Percentiles rank a stretch among this genome's conserved stretches.
Conservation (phyloP, 179 eudicot species). For the Silene coronaria region DNA sequence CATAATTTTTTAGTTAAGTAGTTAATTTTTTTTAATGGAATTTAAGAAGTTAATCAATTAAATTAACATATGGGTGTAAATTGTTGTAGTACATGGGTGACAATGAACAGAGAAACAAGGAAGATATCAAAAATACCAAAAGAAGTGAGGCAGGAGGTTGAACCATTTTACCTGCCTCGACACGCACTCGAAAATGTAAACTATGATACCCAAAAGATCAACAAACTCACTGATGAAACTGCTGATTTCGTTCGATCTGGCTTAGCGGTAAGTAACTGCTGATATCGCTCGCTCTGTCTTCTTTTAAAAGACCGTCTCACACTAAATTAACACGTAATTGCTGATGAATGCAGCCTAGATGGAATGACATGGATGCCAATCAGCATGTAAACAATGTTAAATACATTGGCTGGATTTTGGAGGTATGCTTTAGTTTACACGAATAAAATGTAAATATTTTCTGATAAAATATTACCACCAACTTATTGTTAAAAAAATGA, state of each 20-base stretch:
- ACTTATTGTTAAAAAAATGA: too few relatives aligned
- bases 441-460: too few relatives aligned
- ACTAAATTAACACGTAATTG: too few relatives aligned
- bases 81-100: conserved; percentile 69
- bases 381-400: conserved; percentile 86
- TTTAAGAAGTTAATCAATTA: background rate
- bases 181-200: conserved; percentile 34
- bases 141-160: conserved; percentile 55
- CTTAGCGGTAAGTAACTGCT: conserved; percentile 49
- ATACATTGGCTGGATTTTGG: conserved; percentile 82
- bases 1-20: too few relatives aligned
- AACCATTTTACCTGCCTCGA: conserved; percentile 55
- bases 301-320: too few relatives aligned
- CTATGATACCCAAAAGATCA: conserved; percentile 45
- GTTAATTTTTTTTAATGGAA: too few relatives aligned
- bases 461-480: too few relatives aligned
- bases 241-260: conserved; percentile 54
- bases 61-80: background rate
- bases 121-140: conserved; percentile 60
- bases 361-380: conserved; percentile 94
- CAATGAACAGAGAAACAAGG: conserved; percentile 83
- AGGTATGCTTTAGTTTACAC: conserved; percentile 57
- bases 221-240: conserved; percentile 58
- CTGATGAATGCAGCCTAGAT: conserved; percentile 56
- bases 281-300: too few relatives aligned